A percentile compares a stretch with the other conserved stretches of the same genome.
Conservation (phyloP, 208 protist genomes). For the Wallacemonas sp. region DNA sequence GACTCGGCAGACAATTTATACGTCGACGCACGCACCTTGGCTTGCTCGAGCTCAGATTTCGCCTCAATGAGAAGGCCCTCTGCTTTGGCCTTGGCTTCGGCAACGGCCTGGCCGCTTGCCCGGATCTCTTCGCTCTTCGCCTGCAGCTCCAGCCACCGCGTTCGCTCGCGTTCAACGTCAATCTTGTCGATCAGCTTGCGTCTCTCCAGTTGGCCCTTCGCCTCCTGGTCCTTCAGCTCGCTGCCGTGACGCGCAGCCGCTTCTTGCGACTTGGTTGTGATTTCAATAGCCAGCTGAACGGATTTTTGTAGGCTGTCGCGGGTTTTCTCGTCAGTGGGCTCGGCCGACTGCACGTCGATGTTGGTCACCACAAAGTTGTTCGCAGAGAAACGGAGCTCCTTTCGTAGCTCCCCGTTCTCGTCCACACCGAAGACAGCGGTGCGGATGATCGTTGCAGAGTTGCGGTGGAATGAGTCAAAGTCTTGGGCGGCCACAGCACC, state of each 20-base stretch:
- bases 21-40: conserved; percentile 78
- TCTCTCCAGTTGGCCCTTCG: conserved; percentile 88
- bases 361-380: conserved; percentile 95
- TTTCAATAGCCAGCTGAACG: conserved; percentile 97
- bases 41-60: conserved; percentile 86
- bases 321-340: conserved; percentile 94
- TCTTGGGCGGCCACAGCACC: conserved; percentile 90
- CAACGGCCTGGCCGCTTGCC: conserved; percentile 89
- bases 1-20: conserved; percentile 80
- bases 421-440: conserved; percentile 92
- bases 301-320: conserved; percentile 95
- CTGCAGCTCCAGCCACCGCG: conserved; percentile 86
- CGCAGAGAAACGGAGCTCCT: conserved; percentile 76
- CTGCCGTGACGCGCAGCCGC: conserved; percentile 90
- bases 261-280: conserved; percentile 97
- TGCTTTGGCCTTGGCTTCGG: conserved; percentile 90
- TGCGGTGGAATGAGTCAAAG: conserved; percentile 97
- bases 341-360: conserved; percentile 93
- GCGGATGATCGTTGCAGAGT: conserved; percentile 95
- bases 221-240: conserved; percentile 92
- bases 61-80: conserved; percentile 90
- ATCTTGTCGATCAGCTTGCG: conserved; percentile 91
- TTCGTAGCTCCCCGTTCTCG: conserved; percentile 13
- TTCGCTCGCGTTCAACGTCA: conserved; percentile 80
- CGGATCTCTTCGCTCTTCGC: conserved; percentile 91